Evolutionary conservation across 2,329 filamentous ascomycete genomes (phyloP), one percentile per base, ranked within the genome.

Genomic region (Hypoxylon sp.): DNA sequence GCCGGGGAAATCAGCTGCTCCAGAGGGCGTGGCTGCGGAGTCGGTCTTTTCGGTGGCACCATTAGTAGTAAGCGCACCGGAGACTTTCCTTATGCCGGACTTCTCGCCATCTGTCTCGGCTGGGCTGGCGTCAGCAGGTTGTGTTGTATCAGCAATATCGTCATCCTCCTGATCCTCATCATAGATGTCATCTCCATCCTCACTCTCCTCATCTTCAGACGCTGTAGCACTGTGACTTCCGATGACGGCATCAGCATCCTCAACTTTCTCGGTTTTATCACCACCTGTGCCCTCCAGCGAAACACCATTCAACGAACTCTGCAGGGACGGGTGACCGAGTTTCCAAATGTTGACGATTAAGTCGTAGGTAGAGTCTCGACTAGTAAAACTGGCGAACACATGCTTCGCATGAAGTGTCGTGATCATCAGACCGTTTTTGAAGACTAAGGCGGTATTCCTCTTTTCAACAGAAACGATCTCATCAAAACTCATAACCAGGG

Each of bases 281-380:
- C 94, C 94, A 5, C 93, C 92, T 0, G 89, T 91, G 69, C 93
- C 90, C 71, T 94, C 92, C 2, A 98, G 85, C 11, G 89, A 88
- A 10, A 97, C 93, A 2, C 96, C 95, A 70, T 98, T 98, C 2
- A 97, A 84, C 3, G 94, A 97, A 78, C 94, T 97, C 79, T 94
- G 93, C 31, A 99, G 82, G 61, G 94, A 93, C 1, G 96, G 95
- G 78, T 99, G 96, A 14, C 93, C 96, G 31, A 98, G 91, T 79
- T 97, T 97, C 96, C 96, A 99, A 65, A 99, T 98, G 66, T 97
- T 97, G 72, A 99, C 92, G 77, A 99, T 94, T 50, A 99, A 84
- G 78, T 99, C 97, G 77, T 98, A 99, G 0, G 97, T 98, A 2
- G 94, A 94, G 80, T 99, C 96, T 78, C 96, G 88, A 76, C 94